phyloP scores from a whole-genome alignment of 2,329 filamentous ascomycete genomes.

The Tolypocladium capitatum region DNA sequence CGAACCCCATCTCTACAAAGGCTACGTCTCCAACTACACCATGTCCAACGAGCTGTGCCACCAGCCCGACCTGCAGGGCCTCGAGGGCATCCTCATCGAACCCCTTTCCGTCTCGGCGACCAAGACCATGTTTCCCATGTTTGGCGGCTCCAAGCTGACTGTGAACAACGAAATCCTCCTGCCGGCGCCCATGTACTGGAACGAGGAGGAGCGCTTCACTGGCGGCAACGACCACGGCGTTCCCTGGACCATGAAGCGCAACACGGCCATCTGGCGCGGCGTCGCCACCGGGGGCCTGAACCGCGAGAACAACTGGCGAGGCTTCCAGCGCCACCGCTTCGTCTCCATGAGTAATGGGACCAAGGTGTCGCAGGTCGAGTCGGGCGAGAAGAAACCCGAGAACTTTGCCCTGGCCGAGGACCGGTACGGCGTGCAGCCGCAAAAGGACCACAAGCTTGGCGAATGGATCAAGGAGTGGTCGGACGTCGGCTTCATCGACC shows the following conservation, averaged over 20 bases:
- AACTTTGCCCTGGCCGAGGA: constrained; percentile 41
- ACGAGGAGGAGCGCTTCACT: constrained; percentile 47
- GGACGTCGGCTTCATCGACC: constrained; percentile 39
- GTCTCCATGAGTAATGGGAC: constrained; percentile 60
- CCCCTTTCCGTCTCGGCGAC: constrained; percentile 44
- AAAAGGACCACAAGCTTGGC: constrained; percentile 29
- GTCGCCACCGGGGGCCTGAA: constrained; percentile 53
- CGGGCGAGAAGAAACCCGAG: constrained; percentile 23
- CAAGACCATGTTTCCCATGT: constrained; percentile 48
- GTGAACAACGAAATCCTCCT: constrained; percentile 60
- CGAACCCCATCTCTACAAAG: constrained; percentile 36
- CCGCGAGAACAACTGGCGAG: constrained; percentile 48
- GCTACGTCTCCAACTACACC: constrained; percentile 49
- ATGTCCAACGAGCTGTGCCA: constrained; percentile 50
- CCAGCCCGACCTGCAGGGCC: constrained; percentile 47
- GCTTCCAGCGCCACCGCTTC: constrained; percentile 65
- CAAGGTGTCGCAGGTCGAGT: constrained; percentile 36
- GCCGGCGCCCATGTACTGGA: constrained; percentile 57
- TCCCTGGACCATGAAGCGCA: constrained; percentile 42
- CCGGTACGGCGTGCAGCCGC: constrained; percentile 33
- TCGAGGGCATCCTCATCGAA: constrained; percentile 52
- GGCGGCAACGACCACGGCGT: constrained; percentile 40
- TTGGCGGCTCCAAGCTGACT: constrained; percentile 54
- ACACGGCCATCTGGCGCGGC: constrained; percentile 48
- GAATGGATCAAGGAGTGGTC: constrained; percentile 36